A percentile compares a stretch with the other conserved stretches of the same genome.
These are phyloP conservation scores for Scenedesmus sp. DNA, from an alignment of 163 green algal species.

Conservation along the genomic window DNA sequence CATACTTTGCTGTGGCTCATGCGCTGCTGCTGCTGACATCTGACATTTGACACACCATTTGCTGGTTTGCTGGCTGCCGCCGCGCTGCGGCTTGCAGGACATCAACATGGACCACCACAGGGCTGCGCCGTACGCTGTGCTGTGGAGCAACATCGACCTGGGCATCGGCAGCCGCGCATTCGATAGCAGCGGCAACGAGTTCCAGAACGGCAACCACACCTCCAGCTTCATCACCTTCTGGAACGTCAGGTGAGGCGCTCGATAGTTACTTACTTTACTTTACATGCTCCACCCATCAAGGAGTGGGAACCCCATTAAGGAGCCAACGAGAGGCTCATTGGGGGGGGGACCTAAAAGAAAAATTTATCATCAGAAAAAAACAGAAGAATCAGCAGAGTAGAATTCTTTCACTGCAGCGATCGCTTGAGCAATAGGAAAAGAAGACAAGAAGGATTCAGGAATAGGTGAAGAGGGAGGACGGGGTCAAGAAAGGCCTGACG, in stretches of 20 bases:
- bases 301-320: too few relatives aligned
- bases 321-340: too few relatives aligned
- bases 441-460: too few relatives aligned
- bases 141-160: conserved; percentile 51
- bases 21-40: neutral
- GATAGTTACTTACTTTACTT: neutral
- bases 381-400: too few relatives aligned
- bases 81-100: conserved; percentile 5
- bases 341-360: too few relatives aligned
- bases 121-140: conserved; percentile 26
- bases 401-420: too few relatives aligned
- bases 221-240: conserved; percentile 52
- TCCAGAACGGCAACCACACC: conserved; percentile 36
- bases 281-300: too few relatives aligned
- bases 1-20: too few relatives aligned
- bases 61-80: neutral
- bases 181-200: conserved; percentile 42
- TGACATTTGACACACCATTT: neutral
- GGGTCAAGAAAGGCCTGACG: too few relatives aligned
- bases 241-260: conserved; percentile 50
- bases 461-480: too few relatives aligned
- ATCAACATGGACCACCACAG: conserved; percentile 57
- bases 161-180: conserved; percentile 51
- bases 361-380: too few relatives aligned
- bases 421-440: too few relatives aligned